Base-by-base conservation (phyloP, 2,329 filamentous ascomycete genomes). In the Aureobasidium sp. region DNA sequence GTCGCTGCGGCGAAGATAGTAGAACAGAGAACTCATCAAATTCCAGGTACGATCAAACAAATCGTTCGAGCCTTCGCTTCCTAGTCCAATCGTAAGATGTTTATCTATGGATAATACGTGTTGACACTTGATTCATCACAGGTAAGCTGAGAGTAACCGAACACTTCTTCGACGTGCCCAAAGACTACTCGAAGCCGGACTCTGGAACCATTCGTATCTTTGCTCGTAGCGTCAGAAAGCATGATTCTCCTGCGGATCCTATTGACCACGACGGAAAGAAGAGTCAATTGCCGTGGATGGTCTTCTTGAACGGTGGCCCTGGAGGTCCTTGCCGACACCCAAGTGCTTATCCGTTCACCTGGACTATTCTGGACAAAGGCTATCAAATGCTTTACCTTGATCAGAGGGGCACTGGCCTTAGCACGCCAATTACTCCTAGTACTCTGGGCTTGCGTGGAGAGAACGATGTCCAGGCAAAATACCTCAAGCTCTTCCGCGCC, bases 321-420 rank as follows among this genome's bases (percentile, higher is more conserved):
- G 92, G 92, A 3, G 86, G 88, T 70, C 86, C 88, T 64, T 92
- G 90, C 70, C 79, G 82, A 6, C 79, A 87, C 55, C 92, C 93
- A 1, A 87, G 95, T 71, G 83, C 89, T 63, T 84, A 86, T 64
- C 79, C 86, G 8, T 83, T 91, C 71, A 88, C 89, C n/a, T 82
- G 85, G 36, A 78, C 81, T 34, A 81, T 91, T 62, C 81, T 97
- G 6, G 85, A 87, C 64, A 87, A 87, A 65, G 92, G 92, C 17
- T 97, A 96, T 71, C 89, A 95, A 73, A 73, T 86, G 50, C 82
- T 97, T 2, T 87, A 88, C 66, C 82, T 97, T n/a, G 93, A 97
- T 73, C 92, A 96, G 73, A 85, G 93, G 56, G 93, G 93, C 13
- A 95, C 91, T 3, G 93, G 93, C 1, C 78, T 96, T 56, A 95